Evolutionary conservation across 2,329 filamentous ascomycete species (phyloP), one percentile per base, ranked within the genome.

Genomic region (Colletotrichum neosansevieriae): DNA sequence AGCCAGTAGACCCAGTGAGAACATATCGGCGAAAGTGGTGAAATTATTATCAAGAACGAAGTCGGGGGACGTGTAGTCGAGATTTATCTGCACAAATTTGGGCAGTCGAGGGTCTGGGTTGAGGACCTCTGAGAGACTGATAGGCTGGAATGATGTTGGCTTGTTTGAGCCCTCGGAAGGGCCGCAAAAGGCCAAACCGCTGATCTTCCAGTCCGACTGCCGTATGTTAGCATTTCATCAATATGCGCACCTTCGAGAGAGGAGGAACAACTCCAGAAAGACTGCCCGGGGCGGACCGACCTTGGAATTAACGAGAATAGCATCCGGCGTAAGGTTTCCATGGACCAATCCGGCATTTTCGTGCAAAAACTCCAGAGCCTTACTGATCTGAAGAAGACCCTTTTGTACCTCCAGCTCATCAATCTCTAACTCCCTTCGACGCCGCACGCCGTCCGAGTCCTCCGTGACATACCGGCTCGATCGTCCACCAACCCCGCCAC

Each of bases 381-480:
- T 98, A 75, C 92, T 94, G 71, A 99, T 88, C 79, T 99, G 96
- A 69, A 98, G 82, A 71, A 99, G 79, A 0, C 96, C 96, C 80
- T 99, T 99, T 78, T 99, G 96, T 74, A 98, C 97, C 80, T 99
- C 96, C 67, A 99, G 83, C 81, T 98, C 96, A 76, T 99, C 96
- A 70, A 99, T 93, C 78, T 98, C 95, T 13, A 98, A 80, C 75
- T 98, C 94, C 73, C 92, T 87, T 74, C 93, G 85, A 73, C 90
- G 87, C 72, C 89, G 86, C 57, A 88, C 89, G 40, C 92, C 92
- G 72, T 94, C 91, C 1, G 90, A 84, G 72, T 94, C 92, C 75
- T 96, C 93, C 2, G 92, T 90, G 62, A 96, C 91, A 80, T 91
- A 96, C 73, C 93, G 90, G 77, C 93, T 94, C 4, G 89, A 85